Conservation (phyloP, 129 eudicot species). For the Chrysanthemum seticuspe region DNA sequence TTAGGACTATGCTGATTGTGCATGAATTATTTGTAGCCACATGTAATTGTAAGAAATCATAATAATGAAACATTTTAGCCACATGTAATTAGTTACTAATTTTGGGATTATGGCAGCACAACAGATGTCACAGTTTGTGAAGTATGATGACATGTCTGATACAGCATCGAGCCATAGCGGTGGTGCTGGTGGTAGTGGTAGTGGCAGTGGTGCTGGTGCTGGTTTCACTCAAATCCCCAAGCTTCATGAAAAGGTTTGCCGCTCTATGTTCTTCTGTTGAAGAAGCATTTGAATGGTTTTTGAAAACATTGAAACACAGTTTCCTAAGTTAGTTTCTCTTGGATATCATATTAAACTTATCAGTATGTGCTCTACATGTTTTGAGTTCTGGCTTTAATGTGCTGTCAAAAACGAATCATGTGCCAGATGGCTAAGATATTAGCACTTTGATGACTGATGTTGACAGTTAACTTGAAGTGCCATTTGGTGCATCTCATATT, state of each 20-base stretch:
- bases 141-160: conserved; percentile 68
- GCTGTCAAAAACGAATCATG: neutral
- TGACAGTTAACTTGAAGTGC: neutral
- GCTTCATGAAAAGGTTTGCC: conserved; percentile 50
- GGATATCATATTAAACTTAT: neutral
- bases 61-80: no score
- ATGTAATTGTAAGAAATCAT: neutral
- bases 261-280: conserved; percentile 73
- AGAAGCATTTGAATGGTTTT: neutral
- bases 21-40: neutral
- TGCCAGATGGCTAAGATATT: neutral
- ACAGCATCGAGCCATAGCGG: conserved; percentile 60
- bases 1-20: neutral
- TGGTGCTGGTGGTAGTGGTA: conserved; percentile 37
- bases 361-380: neutral
- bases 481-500: conserved; percentile 1
- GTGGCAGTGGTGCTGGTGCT: conserved; percentile 27
- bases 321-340: neutral
- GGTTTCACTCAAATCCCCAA: conserved; percentile 57
- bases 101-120: no score
- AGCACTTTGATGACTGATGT: neutral
- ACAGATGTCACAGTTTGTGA: conserved; percentile 68
- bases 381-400: neutral
- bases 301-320: neutral
- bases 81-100: no score